Evolutionary conservation across 306 rosid genomes (phyloP), one percentile per base, ranked within the genome.

Genomic region (Acacia acuminata): DNA sequence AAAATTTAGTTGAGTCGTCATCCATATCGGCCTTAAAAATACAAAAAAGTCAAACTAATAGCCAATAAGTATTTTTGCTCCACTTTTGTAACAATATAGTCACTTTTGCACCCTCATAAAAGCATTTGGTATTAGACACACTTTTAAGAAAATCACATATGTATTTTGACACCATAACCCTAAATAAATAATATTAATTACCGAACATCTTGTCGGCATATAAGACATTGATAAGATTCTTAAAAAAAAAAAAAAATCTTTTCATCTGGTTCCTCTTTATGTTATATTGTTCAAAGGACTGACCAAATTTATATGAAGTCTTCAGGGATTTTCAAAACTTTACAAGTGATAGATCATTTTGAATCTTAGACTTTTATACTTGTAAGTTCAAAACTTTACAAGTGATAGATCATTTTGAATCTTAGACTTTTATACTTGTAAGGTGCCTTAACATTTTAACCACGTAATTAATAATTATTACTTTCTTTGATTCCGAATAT

Each of bases 401-500:
- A 8, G 32, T 60, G 66, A 0, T 60, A 14, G 8, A 25, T 24
- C 2, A 10, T 24, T 61, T 25, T 1, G 3, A 24, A 24, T 11
- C 67, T 24, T 24, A 4, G 36, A 24, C 34, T 60, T 60, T 60
- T 11, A 60, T 60, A 10, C 34, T 61, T 61, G 58, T 51, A 61
- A 61, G 67, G 17, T 3, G 34, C 17, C 67, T 10, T 11, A 25
- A 12, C 67, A 61, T 61, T 24, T 25, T 24, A 25, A 24, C 17
- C 11, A 25, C 3, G 15, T 10, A 11, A 10, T 61, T 24, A 61
- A 61, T 11, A 11, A 24, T 11, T 24, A 56, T 6, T 19, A 7
- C 2, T 48, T 7, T 6, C 3, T 1, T 4, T 0, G 1, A 0
- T 1, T 3, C 0, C 1, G 3, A 4, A 48, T 48, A 14, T 48